phyloP scores from a whole-genome alignment of 2,329 filamentous ascomycete genomes.

The Aspergillus brunneoviolaceus region DNA sequence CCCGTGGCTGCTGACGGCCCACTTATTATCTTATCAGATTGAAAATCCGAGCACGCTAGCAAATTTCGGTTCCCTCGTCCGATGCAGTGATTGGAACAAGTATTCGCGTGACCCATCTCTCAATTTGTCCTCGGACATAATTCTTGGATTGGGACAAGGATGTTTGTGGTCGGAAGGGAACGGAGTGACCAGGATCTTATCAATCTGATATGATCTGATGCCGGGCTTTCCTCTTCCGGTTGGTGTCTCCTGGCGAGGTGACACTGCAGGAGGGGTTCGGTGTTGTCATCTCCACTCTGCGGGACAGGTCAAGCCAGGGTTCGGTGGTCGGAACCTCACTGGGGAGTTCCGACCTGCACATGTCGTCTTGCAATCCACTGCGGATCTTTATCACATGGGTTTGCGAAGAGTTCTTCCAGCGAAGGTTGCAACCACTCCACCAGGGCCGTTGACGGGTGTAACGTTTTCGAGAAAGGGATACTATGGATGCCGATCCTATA shows the following conservation, averaged over 20 bases:
- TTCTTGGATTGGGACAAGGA: neutral
- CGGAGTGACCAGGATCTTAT: neutral
- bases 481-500: neutral
- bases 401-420: neutral
- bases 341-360: neutral
- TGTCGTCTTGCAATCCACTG: neutral
- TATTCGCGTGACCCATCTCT: neutral
- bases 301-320: neutral
- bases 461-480: neutral
- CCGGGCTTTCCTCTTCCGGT: conserved; percentile 2
- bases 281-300: neutral
- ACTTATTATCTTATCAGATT: neutral
- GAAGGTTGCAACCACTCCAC: neutral
- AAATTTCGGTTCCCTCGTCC: too few species aligned
- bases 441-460: neutral
- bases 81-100: neutral
- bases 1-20: neutral
- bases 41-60: neutral
- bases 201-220: conserved; percentile 8
- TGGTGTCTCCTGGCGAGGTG: neutral
- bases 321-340: neutral
- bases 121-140: neutral
- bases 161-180: neutral
- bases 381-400: neutral
- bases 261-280: neutral